Evolutionary conservation across 73 alveolate genomes (phyloP).

Genomic region (Symbiodinium pilosum): DNA sequence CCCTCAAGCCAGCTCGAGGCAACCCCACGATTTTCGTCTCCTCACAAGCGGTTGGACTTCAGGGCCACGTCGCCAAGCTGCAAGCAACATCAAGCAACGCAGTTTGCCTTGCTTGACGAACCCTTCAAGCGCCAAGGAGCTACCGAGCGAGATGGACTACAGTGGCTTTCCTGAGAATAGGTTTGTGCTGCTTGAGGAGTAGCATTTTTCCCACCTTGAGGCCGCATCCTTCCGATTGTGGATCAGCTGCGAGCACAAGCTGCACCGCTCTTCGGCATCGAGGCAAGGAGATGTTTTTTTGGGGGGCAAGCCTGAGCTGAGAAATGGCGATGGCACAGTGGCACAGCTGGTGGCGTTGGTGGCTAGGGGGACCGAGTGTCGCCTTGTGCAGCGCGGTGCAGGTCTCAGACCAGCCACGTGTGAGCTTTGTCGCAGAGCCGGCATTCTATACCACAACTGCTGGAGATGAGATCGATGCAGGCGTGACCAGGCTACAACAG

Average conservation of each 20-base stretch:
- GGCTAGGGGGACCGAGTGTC: too few relatives aligned
- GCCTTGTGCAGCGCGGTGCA: background rate
- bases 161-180: background rate
- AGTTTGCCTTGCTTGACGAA: background rate
- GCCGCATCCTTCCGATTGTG: slow-evolving; percentile 36
- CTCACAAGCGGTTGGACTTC: slow-evolving; percentile 2
- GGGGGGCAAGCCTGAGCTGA: background rate
- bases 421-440: slow-evolving; percentile 27
- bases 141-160: slow-evolving; percentile 72
- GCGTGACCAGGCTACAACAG: background rate
- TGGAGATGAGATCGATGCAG: background rate
- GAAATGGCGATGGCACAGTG: too few relatives aligned
- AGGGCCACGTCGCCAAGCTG: slow-evolving; percentile 14
- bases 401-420: slow-evolving; percentile 80
- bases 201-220: background rate
- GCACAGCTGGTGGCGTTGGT: background rate
- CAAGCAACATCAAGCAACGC: background rate
- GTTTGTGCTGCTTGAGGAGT: background rate
- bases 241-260: slow-evolving; percentile 11
- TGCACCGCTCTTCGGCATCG: slow-evolving; percentile 56
- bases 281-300: background rate
- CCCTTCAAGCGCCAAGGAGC: slow-evolving; percentile 9
- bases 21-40: slow-evolving; percentile 68
- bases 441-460: background rate
- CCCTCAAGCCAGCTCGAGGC: background rate